Conservation (phyloP, 164 flowering plant genomes). For the Umbellularia californica region DNA sequence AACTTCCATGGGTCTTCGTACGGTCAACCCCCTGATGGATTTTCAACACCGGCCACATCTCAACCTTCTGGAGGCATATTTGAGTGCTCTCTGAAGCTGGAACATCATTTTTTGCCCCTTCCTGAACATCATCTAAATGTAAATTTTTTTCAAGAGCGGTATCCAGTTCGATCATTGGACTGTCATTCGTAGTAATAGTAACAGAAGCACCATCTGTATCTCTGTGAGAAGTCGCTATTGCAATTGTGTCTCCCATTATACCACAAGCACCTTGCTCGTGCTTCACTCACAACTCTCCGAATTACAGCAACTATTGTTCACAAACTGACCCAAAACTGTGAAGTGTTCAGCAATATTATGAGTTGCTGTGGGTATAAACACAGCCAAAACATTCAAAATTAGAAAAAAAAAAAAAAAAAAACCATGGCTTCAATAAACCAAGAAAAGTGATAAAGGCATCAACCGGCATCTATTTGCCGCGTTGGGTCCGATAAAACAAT, state of each 20-base stretch:
- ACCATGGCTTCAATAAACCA: background rate
- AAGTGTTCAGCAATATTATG: slow-evolving; percentile 18
- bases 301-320: background rate
- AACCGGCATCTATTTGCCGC: background rate
- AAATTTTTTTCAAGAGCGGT: slow-evolving; percentile 16
- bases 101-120: background rate
- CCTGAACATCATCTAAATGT: slow-evolving; percentile 21
- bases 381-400: slow-evolving; percentile 17
- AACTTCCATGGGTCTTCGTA: slow-evolving; percentile 14
- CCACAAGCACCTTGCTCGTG: background rate
- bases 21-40: background rate
- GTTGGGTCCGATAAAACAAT: too few relatives aligned
- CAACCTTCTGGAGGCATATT: background rate
- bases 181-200: slow-evolving; percentile 1
- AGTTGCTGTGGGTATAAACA: slow-evolving; percentile 8
- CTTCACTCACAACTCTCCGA: background rate
- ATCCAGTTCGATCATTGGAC: slow-evolving; percentile 22
- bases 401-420: slow-evolving; percentile 1
- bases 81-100: slow-evolving; percentile 1
- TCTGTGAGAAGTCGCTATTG: background rate
- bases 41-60: slow-evolving; percentile 7
- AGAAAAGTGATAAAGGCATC: background rate
- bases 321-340: slow-evolving; percentile 5
- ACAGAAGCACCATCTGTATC: background rate
- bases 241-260: background rate